Evolutionary conservation across 1,284 basidiomycete species (phyloP).

Genomic region (Ceratobasidium sp.): DNA sequence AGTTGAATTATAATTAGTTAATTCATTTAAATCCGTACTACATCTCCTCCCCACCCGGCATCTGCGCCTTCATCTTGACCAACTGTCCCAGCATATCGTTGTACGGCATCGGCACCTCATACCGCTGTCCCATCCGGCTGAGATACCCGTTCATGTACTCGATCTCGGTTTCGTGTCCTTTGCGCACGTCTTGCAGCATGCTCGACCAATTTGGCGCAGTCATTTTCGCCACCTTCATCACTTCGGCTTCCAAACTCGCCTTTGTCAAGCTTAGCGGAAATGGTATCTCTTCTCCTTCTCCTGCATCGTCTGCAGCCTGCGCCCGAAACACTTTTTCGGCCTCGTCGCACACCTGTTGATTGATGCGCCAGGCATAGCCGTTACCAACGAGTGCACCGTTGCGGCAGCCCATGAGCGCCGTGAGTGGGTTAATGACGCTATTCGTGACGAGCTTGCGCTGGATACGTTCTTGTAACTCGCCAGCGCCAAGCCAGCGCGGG

Average conservation of each 20-base stretch:
- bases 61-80: constrained; percentile 38
- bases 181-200: constrained; percentile 80
- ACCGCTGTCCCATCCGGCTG: constrained; percentile 70
- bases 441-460: constrained; percentile 90
- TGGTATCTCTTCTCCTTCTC: constrained; percentile 14
- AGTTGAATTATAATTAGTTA: constrained; percentile 3
- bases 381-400: constrained; percentile 80
- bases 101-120: constrained; percentile 73
- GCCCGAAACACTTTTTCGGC: constrained; percentile 71
- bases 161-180: constrained; percentile 76
- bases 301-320: constrained; percentile 64
- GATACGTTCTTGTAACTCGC: constrained; percentile 77
- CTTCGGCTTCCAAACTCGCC: constrained; percentile 60
- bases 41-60: constrained; percentile 36
- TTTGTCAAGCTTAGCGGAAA: constrained; percentile 53
- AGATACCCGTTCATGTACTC: constrained; percentile 92
- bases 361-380: constrained; percentile 61
- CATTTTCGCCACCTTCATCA: constrained; percentile 66
- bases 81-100: constrained; percentile 59
- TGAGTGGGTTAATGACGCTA: constrained; percentile 88
- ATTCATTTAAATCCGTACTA: too few species aligned
- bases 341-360: constrained; percentile 68
- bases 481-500: constrained; percentile 77
- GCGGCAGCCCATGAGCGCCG: constrained; percentile 82
- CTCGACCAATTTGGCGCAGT: constrained; percentile 80